phyloP scores from a whole-genome alignment of 2,329 filamentous ascomycete species.

The Metarhizium rileyi region DNA sequence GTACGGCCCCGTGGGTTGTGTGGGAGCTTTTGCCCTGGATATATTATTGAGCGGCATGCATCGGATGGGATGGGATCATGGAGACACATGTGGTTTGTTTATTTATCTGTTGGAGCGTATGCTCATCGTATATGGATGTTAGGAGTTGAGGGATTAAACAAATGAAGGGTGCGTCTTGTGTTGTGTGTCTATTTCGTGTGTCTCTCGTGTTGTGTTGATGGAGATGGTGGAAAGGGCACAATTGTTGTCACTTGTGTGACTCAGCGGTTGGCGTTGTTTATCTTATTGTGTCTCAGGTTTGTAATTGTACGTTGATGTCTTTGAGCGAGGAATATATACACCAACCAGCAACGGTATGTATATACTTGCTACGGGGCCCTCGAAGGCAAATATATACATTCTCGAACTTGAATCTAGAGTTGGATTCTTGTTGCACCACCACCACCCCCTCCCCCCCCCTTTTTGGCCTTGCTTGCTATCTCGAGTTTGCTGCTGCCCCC shows the following conservation, averaged over 20 bases:
- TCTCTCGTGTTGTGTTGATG: not conserved
- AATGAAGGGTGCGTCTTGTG: not conserved
- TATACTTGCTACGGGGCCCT: too few relatives aligned
- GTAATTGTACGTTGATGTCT: too few relatives aligned
- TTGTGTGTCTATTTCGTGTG: not conserved
- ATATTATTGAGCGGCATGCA: slow-evolving; percentile 1
- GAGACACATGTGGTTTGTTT: slow-evolving; percentile 1
- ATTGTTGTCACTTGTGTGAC: not conserved
- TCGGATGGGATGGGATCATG: not conserved
- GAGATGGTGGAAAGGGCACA: not conserved
- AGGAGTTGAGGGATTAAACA: not conserved
- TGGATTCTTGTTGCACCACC: too few relatives aligned
- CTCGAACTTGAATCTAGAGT: too few relatives aligned
- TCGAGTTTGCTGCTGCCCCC: too few relatives aligned
- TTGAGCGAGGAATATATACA: not conserved
- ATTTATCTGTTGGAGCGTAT: not conserved
- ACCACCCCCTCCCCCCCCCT: too few relatives aligned
- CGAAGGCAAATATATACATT: too few relatives aligned
- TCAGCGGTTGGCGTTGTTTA: not conserved
- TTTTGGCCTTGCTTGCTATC: too few relatives aligned
- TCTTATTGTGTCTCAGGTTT: too few relatives aligned
- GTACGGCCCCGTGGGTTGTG: not conserved
- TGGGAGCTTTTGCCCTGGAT: not conserved
- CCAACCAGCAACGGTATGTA: not conserved
- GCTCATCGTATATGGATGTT: slow-evolving; percentile 1